Base-by-base conservation (phyloP, 306 rosid species). In the Quercus aquifolioides region DNA sequence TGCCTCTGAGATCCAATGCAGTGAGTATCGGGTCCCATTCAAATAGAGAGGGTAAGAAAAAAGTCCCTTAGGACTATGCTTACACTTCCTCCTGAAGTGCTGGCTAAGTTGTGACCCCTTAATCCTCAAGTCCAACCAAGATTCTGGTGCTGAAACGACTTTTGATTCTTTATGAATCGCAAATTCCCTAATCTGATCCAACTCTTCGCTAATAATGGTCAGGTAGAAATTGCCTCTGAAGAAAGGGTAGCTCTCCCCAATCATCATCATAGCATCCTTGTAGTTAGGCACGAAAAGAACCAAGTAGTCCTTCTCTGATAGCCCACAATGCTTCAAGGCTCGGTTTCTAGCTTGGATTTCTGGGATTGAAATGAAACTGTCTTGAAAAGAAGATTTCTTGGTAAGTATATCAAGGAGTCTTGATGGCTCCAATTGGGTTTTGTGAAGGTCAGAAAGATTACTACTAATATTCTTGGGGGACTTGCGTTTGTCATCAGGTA, bases 1-100 rank as follows among this genome's bases (percentile, higher is more conserved):
- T 75, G 97, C 98, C 88, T 89, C 97, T 0, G 97, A 94, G 69
- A 92, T 87, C 98, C 98, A 94, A 89, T 94, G 96, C 85, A 90
- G 86, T 12, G 87, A 85, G 76, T 78, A 80, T 31, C 83, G 84
- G 55, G 90, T 87, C 81, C 91, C 94, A 49, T 90, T 92, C 35
- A 83, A 88, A 28, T 85, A 91, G 20, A 88, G 89, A 10, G 94
- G 96, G 74, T 92, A 94, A 65, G 94, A 88, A 84, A 92, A 94
- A 74, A 94, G 63, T 23, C 98, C 98, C 81, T 92, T 92, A 62
- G 92, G 90, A 68, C 85, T 90, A 71, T 80, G 82, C 90, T 92
- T 94, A 63, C 94, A 89, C 81, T 93, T 92, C 86, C 94, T 90
- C 79, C 97, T 81, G 52, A 92, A 91, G 74, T 91, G 81, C 83